Base-by-base conservation (phyloP, 2,329 filamentous ascomycete species). In the Aspergillus fumigatiaffinis region DNA sequence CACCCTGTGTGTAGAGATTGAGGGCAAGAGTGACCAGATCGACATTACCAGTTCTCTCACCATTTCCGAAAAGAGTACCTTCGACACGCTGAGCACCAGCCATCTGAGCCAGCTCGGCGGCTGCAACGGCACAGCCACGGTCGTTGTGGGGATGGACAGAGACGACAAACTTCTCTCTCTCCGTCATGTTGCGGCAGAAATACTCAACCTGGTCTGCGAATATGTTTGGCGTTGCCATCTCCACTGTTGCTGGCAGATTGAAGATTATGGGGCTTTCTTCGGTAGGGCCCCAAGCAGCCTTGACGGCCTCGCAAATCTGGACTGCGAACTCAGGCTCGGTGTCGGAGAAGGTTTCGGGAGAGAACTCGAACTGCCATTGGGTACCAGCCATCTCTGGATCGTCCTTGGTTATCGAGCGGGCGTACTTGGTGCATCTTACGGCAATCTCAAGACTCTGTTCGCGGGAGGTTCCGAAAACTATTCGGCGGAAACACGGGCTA, bases 131-230 rank as follows among this genome's bases (percentile, higher is more conserved):
- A 66, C 90, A 95, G 23, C 93, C 93, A 61, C 94, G 84, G 74
- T 97, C 94, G 71, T 97, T 97, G 77, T 99, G 93, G 8, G 91
- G 90, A 73, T 97, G 94, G 54, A 97, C 83, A 60, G 90, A 95
- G 8, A 97, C 89, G 67, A 87, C 90, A 52, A 96, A 83, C 78
- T 92, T 94, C 68, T 96, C 88, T 53, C 92, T 83, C 74, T 96
- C 89, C 0, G 83, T 83, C 70, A 97, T 92, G 72, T 93, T 83
- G 53, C 82, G 85, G 79, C 91, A 96, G 76, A 99, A 99, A 78
- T 91, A 96, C 74, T 99, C 94, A 61, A 99, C 90, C 78, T 95
- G 89, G 71, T 99, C 94, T 51, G 94, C 94, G 73, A 94, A 99
- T 50, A 97, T 84, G 72, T 99, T 99, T 35, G 92, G 92, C 0